Conservation (phyloP, 2,329 filamentous ascomycete species). For the Chrysosphaeria jannelii region DNA sequence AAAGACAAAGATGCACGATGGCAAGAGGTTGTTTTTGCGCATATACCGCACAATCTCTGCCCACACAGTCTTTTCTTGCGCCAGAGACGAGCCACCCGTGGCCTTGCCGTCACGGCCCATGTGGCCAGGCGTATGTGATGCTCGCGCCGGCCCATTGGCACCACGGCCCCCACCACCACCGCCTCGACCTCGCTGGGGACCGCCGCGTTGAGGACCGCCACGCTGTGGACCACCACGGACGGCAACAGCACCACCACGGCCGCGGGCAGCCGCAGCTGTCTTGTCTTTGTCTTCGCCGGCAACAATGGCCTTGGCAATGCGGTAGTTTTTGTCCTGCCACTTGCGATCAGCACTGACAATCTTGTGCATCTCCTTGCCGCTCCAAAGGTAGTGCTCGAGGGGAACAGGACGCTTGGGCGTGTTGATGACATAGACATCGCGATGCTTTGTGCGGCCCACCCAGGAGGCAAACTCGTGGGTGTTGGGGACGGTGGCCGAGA, state of each 20-base stretch:
- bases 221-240: slow-evolving; percentile 2
- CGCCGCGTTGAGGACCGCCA: slow-evolving; percentile 11
- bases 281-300: slow-evolving; percentile 5
- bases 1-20: slow-evolving; percentile 92
- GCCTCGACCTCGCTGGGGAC: slow-evolving; percentile 15
- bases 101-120: slow-evolving; percentile 70
- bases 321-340: slow-evolving; percentile 83
- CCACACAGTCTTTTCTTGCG: slow-evolving; percentile 91
- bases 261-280: slow-evolving; percentile 17
- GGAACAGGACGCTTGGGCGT: slow-evolving; percentile 87
- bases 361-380: slow-evolving; percentile 70
- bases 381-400: slow-evolving; percentile 89
- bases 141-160: slow-evolving; percentile 24
- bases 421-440: slow-evolving; percentile 96
- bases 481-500: slow-evolving; percentile 92
- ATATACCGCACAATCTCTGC: slow-evolving; percentile 82
- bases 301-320: slow-evolving; percentile 21
- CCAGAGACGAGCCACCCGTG: slow-evolving; percentile 62
- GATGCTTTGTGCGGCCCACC: slow-evolving; percentile 94
- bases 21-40: slow-evolving; percentile 60
- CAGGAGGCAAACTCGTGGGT: slow-evolving; percentile 94
- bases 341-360: slow-evolving; percentile 83
- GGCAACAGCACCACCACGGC: neutral
- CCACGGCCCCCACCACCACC: slow-evolving; percentile 25
- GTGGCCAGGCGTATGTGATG: slow-evolving; percentile 40